These are phyloP conservation scores for Anastatica hierochuntica DNA, from an alignment of 345 rosid species.

Conservation along the genomic window DNA sequence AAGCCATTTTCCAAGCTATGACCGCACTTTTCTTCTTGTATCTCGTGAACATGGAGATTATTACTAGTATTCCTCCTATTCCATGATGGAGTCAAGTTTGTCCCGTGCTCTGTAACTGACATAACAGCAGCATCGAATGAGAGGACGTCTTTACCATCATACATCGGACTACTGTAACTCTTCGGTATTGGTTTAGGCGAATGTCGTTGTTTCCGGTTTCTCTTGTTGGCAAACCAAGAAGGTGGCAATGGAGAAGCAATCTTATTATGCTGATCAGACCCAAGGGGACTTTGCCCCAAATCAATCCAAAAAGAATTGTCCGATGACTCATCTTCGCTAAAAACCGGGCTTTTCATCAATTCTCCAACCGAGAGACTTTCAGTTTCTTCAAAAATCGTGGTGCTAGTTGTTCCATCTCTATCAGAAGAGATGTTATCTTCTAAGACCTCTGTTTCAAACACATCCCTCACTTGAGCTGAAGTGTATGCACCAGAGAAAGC, in stretches of 20 bases:
- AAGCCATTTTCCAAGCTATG: slow-evolving; percentile 14
- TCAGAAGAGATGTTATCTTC: slow-evolving; percentile 70
- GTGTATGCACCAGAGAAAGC: slow-evolving; percentile 93
- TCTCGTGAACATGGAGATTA: slow-evolving; percentile 34
- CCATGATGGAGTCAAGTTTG: slow-evolving; percentile 28
- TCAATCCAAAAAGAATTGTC: slow-evolving; percentile 94
- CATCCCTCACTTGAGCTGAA: slow-evolving; percentile 85
- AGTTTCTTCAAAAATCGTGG: slow-evolving; percentile 80
- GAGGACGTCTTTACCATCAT: slow-evolving; percentile 50
- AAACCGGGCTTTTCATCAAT: slow-evolving; percentile 88
- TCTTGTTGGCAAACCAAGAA: slow-evolving; percentile 58
- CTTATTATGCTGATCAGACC: slow-evolving; percentile 50
- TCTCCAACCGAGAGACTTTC: slow-evolving; percentile 90
- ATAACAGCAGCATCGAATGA: slow-evolving; percentile 78
- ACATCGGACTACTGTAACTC: slow-evolving; percentile 63
- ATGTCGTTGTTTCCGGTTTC: slow-evolving; percentile 41
- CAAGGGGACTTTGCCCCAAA: slow-evolving; percentile 91
- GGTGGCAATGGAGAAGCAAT: slow-evolving; percentile 67
- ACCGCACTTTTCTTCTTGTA: slow-evolving; percentile 48
- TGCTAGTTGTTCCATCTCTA: slow-evolving; percentile 67
- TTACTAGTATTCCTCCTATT: slow-evolving; percentile 20
- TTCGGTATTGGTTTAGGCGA: slow-evolving; percentile 35
- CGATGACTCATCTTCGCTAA: slow-evolving; percentile 93
- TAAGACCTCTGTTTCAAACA: slow-evolving; percentile 72
- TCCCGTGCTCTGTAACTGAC: slow-evolving; percentile 44